Conservation (phyloP, 2,329 filamentous ascomycete species). For the Trichoderma gracile region DNA sequence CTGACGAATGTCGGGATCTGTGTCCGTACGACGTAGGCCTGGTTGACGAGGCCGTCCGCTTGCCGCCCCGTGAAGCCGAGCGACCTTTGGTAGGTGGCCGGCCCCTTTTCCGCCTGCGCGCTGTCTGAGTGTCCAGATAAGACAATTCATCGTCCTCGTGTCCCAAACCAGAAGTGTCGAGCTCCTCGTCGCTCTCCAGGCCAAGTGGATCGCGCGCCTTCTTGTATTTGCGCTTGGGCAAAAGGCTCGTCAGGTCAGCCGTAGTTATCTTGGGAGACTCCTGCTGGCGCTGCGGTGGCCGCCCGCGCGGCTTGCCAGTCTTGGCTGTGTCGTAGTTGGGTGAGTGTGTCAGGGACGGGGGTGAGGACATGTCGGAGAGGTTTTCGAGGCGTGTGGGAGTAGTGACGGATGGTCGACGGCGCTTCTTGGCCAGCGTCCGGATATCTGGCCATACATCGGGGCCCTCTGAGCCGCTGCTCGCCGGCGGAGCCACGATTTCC, state of each 20-base stretch:
- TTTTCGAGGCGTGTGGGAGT: conserved; percentile 45
- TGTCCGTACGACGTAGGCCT: conserved; percentile 33
- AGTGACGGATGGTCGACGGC: conserved; percentile 41
- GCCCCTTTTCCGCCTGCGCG: conserved; percentile 40
- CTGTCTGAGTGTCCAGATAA: conserved; percentile 42
- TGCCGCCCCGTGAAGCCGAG: conserved; percentile 34
- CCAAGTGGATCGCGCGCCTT: conserved; percentile 43
- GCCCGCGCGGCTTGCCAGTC: conserved; percentile 36
- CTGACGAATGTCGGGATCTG: conserved; percentile 52
- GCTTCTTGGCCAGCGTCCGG: conserved; percentile 51
- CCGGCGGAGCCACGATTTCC: conserved; percentile 56
- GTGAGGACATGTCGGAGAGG: conserved; percentile 61
- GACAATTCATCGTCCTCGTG: conserved; percentile 60
- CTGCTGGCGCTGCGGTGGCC: conserved; percentile 35
- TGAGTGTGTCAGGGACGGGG: conserved; percentile 66
- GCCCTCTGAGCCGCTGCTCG: conserved; percentile 53
- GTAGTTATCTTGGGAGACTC: conserved; percentile 51
- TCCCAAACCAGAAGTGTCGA: conserved; percentile 50
- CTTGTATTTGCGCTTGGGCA: conserved; percentile 55
- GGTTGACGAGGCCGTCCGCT: conserved; percentile 31
- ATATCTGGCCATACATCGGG: conserved; percentile 55
- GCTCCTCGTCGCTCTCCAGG: conserved; percentile 47
- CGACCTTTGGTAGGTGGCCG: conserved; percentile 37
- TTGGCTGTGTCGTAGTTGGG: conserved; percentile 51
- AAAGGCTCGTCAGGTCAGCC: conserved; percentile 54